Evolutionary conservation across 805 yeast genomes (phyloP).

Genomic region (Yueomyces sp.): DNA sequence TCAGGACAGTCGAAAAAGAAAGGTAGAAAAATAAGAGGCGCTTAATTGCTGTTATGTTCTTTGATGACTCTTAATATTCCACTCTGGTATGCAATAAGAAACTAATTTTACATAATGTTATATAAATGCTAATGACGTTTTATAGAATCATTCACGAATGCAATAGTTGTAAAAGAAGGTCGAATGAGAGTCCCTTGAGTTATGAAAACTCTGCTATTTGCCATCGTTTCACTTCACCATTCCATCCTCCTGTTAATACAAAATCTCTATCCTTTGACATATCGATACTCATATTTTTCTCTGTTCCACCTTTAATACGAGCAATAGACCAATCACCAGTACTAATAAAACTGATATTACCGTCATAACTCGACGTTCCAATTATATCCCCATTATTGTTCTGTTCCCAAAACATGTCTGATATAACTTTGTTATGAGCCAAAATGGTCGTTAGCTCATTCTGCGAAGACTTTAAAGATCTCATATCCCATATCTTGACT

Average conservation of each 20-base stretch:
- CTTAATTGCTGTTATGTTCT: no score
- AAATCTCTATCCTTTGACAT: constrained; percentile 25
- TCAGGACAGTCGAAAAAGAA: constrained; percentile 1
- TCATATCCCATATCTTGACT: constrained; percentile 76
- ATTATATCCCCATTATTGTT: constrained; percentile 34
- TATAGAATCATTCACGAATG: no score
- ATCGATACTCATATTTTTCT: constrained; percentile 64
- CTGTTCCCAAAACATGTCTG: constrained; percentile 43
- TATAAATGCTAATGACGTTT: no score
- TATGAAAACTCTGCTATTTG: not conserved
- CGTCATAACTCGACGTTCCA: constrained; percentile 61
- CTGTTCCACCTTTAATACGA: constrained; percentile 44
- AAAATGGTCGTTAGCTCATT: constrained; percentile 35
- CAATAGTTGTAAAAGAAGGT: no score
- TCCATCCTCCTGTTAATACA: constrained; percentile 71
- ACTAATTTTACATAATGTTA: no score
- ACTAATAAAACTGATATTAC: constrained; percentile 45
- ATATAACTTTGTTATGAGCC: constrained; percentile 62
- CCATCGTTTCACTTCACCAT: constrained; percentile 64
- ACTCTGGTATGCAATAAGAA: no score
- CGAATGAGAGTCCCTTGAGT: no score
- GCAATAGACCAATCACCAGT: constrained; percentile 57
- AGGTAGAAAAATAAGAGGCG: not conserved
- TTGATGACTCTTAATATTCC: no score
- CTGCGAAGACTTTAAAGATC: constrained; percentile 27